Evolutionary conservation across 306 rosid genomes (phyloP).

Genomic region (Cucurbita pepo): DNA sequence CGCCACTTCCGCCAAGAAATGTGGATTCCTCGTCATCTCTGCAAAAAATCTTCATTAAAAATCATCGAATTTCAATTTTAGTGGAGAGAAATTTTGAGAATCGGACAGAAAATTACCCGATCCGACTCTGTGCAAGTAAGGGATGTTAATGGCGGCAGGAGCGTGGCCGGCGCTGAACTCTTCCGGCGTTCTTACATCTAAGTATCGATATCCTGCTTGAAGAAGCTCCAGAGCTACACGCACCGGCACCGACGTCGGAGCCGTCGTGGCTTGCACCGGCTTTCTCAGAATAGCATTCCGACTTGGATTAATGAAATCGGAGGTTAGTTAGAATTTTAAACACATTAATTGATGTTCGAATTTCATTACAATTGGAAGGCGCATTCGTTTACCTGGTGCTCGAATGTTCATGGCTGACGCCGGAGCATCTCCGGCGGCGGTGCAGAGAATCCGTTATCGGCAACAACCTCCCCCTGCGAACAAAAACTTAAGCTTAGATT

Average conservation of each 20-base stretch:
- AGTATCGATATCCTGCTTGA: slow-evolving; percentile 78
- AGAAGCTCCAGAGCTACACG: slow-evolving; percentile 74
- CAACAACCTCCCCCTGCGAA: not conserved
- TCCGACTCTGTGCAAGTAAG: slow-evolving; percentile 59
- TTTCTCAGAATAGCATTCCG: slow-evolving; percentile 24
- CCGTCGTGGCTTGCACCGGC: slow-evolving; percentile 30
- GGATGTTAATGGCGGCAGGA: slow-evolving; percentile 59
- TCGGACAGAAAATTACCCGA: slow-evolving; percentile 31
- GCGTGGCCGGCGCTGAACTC: slow-evolving; percentile 65
- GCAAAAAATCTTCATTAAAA: not conserved
- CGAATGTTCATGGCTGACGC: not conserved
- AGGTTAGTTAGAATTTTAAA: not conserved
- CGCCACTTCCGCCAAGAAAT: slow-evolving; percentile 42
- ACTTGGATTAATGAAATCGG: slow-evolving; percentile 9
- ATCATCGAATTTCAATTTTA: not conserved
- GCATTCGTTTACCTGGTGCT: slow-evolving; percentile 7
- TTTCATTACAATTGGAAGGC: not conserved
- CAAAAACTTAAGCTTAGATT: too few species aligned
- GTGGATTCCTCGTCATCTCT: slow-evolving; percentile 64
- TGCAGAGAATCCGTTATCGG: not conserved
- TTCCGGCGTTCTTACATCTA: slow-evolving; percentile 85
- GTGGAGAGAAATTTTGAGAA: not conserved
- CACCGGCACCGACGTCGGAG: slow-evolving; percentile 74
- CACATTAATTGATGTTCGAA: not conserved
- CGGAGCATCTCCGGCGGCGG: not conserved